These are phyloP conservation scores for Sporothrix globosa DNA, from an alignment of 2,329 filamentous ascomycete species.

Conservation along the genomic window DNA sequence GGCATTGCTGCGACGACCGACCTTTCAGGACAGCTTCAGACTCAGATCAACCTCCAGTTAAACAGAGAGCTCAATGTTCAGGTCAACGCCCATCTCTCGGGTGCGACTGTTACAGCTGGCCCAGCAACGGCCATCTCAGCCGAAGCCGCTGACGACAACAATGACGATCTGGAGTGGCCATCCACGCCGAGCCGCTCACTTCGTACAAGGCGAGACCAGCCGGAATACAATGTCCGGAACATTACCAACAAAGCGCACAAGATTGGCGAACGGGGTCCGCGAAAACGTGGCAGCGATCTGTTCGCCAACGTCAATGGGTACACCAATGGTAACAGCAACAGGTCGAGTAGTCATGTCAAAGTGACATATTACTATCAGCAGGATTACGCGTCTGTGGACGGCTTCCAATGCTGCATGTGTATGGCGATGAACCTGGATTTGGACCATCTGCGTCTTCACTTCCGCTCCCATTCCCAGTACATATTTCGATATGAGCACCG, in stretches of 20 bases:
- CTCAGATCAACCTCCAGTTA: conserved; percentile 26
- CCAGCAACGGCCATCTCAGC: conserved; percentile 39
- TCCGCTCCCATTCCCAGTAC: conserved; percentile 54
- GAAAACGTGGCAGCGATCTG: neutral
- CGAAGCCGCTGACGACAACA: conserved; percentile 43
- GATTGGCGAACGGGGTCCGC: conserved; percentile 48
- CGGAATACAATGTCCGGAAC: conserved; percentile 63
- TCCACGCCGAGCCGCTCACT: conserved; percentile 56
- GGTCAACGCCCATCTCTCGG: conserved; percentile 28
- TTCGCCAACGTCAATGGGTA: conserved; percentile 36
- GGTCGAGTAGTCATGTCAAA: conserved; percentile 44
- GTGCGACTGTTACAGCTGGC: conserved; percentile 26
- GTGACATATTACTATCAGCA: conserved; percentile 53
- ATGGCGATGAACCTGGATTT: conserved; percentile 53
- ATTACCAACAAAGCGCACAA: conserved; percentile 62
- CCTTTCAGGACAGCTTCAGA: conserved; percentile 18
- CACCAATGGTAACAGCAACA: conserved; percentile 39
- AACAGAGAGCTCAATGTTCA: conserved; percentile 33
- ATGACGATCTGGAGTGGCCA: conserved; percentile 49
- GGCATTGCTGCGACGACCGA: conserved; percentile 15
- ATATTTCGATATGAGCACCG: conserved; percentile 48
- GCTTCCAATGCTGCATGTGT: conserved; percentile 57
- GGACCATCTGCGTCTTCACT: conserved; percentile 53
- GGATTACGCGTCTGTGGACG: conserved; percentile 53
- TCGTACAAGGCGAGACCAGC: conserved; percentile 52